Percentiles rank a stretch among this genome's conserved stretches.
Evolutionary conservation across 2,329 filamentous ascomycete genomes (phyloP).

Genomic region (Golovinomyces cichoracearum): DNA sequence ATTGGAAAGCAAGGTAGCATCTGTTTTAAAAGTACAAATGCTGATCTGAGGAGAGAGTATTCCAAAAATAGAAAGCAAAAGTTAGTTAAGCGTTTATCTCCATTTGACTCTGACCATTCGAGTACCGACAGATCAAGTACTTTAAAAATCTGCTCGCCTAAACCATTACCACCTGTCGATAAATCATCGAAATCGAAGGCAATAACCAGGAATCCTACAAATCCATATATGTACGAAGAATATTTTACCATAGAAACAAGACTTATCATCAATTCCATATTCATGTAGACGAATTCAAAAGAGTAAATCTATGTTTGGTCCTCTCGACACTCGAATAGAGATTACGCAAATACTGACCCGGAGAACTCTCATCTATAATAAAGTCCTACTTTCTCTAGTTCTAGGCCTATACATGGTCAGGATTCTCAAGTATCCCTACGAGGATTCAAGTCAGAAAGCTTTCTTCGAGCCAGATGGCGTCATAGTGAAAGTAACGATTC

Average conservation of each 20-base stretch:
- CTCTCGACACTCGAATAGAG: no score
- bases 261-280: slow-evolving; percentile 22
- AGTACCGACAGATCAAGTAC: slow-evolving; percentile 8
- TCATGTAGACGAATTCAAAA: slow-evolving; percentile 26
- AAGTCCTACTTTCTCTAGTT: slow-evolving; percentile 4
- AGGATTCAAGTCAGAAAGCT: slow-evolving; percentile 29
- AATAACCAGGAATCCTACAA: slow-evolving; percentile 16
- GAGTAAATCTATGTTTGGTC: slow-evolving; percentile 28
- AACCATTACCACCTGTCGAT: slow-evolving; percentile 12
- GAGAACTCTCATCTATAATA: no score
- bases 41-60: slow-evolving; percentile 9
- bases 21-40: slow-evolving; percentile 19
- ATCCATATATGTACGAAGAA: slow-evolving; percentile 18
- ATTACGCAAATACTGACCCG: no score
- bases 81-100: neutral
- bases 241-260: slow-evolving; percentile 24
- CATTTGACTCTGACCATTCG: slow-evolving; percentile 6
- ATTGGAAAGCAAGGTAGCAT: slow-evolving; percentile 27
- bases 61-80: slow-evolving; percentile 8
- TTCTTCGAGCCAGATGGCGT: slow-evolving; percentile 16
- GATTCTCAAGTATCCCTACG: slow-evolving; percentile 16
- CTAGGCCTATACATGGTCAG: slow-evolving; percentile 7
- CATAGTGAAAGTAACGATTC: slow-evolving; percentile 14
- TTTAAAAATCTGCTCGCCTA: slow-evolving; percentile 12
- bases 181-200: slow-evolving; percentile 8